Conservation (phyloP, 2,329 filamentous ascomycete genomes). For the Fusarium duplospermum region DNA sequence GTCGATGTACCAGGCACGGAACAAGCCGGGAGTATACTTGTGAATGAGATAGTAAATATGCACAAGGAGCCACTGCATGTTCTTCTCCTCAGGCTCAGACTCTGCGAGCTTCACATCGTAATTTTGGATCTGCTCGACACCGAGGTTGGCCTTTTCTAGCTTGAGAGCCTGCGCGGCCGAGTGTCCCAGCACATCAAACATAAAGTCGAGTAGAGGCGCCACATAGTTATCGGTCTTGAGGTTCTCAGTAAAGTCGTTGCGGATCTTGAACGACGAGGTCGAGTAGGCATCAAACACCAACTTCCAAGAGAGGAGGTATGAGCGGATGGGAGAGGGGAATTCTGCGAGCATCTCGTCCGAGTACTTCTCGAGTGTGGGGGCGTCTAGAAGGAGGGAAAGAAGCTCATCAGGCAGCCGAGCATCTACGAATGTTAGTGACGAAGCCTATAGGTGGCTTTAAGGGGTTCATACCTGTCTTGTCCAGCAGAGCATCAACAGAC, state of each 20-base stretch:
- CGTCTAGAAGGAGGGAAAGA: conserved; percentile 82
- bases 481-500: conserved; percentile 80
- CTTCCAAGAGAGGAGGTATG: conserved; percentile 90
- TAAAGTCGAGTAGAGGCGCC: conserved; percentile 77
- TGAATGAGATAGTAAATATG: conserved; percentile 89
- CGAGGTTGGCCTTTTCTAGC: conserved; percentile 75
- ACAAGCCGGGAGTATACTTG: conserved; percentile 80
- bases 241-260: conserved; percentile 81
- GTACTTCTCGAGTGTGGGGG: conserved; percentile 77
- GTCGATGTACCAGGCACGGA: conserved; percentile 86
- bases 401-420: conserved; percentile 86
- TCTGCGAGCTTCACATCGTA: conserved; percentile 66
- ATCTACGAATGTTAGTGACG: conserved; percentile 49
- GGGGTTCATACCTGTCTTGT: conserved; percentile 66
- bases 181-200: conserved; percentile 87
- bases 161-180: conserved; percentile 78
- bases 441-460: accelerated
- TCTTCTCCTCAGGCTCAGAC: conserved; percentile 73
- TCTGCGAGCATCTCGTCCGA: conserved; percentile 73
- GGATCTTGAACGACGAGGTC: conserved; percentile 83
- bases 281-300: conserved; percentile 88
- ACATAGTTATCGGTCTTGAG: conserved; percentile 81
- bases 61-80: conserved; percentile 84
- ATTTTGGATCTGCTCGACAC: conserved; percentile 63
- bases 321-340: conserved; percentile 77